Percentiles rank a stretch among this genome's conserved stretches.
These are phyloP conservation scores for Thermothelomyces thermophilus DNA, from an alignment of 2,329 filamentous ascomycete genomes.

Conservation along the genomic window DNA sequence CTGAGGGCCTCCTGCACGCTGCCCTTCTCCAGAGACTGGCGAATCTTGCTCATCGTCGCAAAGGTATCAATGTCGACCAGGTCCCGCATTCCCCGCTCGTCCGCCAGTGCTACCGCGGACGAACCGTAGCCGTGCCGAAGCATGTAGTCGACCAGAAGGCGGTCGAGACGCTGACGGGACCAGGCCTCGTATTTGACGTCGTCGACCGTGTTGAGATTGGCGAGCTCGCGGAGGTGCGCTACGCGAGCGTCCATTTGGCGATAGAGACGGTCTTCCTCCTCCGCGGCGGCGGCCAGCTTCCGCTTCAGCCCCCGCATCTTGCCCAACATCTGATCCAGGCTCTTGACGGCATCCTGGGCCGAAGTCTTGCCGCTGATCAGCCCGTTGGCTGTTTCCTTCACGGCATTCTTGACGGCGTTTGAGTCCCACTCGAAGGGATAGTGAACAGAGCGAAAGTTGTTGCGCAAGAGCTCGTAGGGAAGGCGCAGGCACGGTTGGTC, in stretches of 20 bases:
- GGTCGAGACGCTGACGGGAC: constrained; percentile 73
- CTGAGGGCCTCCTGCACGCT: constrained; percentile 72
- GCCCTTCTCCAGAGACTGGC: constrained; percentile 61
- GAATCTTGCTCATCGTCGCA: constrained; percentile 70
- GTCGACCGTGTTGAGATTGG: constrained; percentile 70
- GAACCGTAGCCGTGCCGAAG: constrained; percentile 74
- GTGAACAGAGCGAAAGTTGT: constrained; percentile 86
- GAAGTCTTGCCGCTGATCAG: constrained; percentile 57
- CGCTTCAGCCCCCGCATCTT: constrained; percentile 83
- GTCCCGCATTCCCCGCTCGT: constrained; percentile 67
- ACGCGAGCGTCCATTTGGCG: constrained; percentile 69
- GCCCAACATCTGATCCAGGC: constrained; percentile 76
- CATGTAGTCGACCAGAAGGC: constrained; percentile 87
- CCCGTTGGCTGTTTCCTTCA: constrained; percentile 59
- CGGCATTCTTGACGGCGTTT: constrained; percentile 52
- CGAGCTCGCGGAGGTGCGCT: constrained; percentile 72
- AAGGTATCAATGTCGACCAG: constrained; percentile 89
- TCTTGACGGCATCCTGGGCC: constrained; percentile 67
- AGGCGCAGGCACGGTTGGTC: constrained; percentile 92
- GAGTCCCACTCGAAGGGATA: constrained; percentile 68
- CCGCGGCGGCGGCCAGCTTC: constrained; percentile 70
- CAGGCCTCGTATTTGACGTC: constrained; percentile 93
- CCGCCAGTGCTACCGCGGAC: constrained; percentile 68
- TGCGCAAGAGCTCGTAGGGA: constrained; percentile 84
- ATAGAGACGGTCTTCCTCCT: constrained; percentile 74